Base-by-base conservation (phyloP, 2,329 filamentous ascomycete species). In the Aspergillus novoparasiticus region DNA sequence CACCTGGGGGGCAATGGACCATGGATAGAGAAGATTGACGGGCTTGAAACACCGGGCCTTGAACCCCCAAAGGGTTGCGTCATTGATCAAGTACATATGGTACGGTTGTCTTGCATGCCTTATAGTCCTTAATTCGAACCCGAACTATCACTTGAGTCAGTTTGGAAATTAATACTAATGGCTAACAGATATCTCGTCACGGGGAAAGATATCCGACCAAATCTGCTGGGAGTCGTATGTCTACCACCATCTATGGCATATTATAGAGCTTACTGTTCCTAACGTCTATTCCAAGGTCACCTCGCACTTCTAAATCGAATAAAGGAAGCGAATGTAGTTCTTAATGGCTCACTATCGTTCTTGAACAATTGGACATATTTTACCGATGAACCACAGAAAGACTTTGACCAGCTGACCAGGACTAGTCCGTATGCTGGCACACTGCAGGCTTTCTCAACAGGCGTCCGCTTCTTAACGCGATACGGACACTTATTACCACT, bases 41-140 rank as follows among this genome's bases (percentile, higher is more conserved):
- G 80, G 2, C 34, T 58, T 55, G 64, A 60, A 6, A 14, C 46
- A n/a, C 75, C 74, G 9, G 80, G 79, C 5, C 76, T 83, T 54
- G 76, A 74, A 1, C 71, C 80, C 5, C 85, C 85, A 0, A 71
- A 78, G 6, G 80, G 79, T 3, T 87, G 85, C 68, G 70, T 73
- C 19, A 78, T 87, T 8, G 82, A 86, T 61, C 85, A 87, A 70
- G 81, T 87, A n/a, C 85, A 87, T 72, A 84, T 87, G 84, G 84
- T 85, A 75, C 62, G 69, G 54, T 55, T 12, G n/a, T 39, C 12
- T 5, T 54, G 19, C 4, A 10, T 48, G 30, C 11, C 39, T 26
- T 11, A 26, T 26, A 21, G 6, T 50, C 12, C 14, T 48, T 12
- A 9, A n/a, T n/a, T 11, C 10, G 16, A 34, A 6, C 41, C 23